Conservation (phyloP, 495 filamentous ascomycete species). For the Aspergillus funiculosus region DNA sequence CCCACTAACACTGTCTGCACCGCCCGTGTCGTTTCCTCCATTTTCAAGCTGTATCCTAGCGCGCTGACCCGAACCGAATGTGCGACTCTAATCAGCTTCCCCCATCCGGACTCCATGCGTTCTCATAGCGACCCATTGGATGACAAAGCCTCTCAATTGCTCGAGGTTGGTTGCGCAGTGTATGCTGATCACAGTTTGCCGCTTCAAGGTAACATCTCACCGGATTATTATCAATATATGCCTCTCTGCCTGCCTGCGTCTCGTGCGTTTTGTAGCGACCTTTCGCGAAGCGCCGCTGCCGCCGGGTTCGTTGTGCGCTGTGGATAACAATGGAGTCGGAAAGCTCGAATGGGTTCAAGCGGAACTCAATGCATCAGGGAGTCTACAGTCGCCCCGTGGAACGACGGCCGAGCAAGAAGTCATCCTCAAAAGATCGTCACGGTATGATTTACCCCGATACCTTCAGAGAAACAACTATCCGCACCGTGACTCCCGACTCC, state of each 20-base stretch:
- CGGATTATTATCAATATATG: slow-evolving; percentile 15
- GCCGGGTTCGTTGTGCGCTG: slow-evolving; percentile 14
- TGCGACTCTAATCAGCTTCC: slow-evolving; percentile 25
- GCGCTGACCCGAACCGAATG: slow-evolving; percentile 33
- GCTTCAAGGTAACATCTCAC: slow-evolving; percentile 27
- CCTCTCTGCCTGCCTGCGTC: slow-evolving; percentile 13
- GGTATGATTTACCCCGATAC: slow-evolving; percentile 50
- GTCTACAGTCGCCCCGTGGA: slow-evolving; percentile 43
- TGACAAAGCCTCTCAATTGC: slow-evolving; percentile 34
- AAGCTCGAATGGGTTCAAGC: slow-evolving; percentile 38
- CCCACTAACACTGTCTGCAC: slow-evolving; percentile 10
- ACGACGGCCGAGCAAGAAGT: slow-evolving; percentile 49
- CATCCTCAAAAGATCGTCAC: slow-evolving; percentile 48
- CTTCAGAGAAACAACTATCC: slow-evolving; percentile 44
- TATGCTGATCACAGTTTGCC: slow-evolving; percentile 23
- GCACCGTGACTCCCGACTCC: slow-evolving; percentile 46
- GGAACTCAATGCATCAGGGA: slow-evolving; percentile 41
- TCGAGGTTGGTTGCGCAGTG: slow-evolving; percentile 32
- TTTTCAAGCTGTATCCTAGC: slow-evolving; percentile 28
- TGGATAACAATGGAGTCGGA: slow-evolving; percentile 41
- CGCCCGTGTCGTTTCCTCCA: slow-evolving; percentile 20
- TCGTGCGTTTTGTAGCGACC: slow-evolving; percentile 20
- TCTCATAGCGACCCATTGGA: slow-evolving; percentile 36
- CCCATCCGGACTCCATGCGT: slow-evolving; percentile 42
- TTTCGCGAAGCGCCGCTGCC: slow-evolving; percentile 19